Base-by-base conservation (phyloP, 352 stramenopile genomes). In the Globisporangium lucens region DNA sequence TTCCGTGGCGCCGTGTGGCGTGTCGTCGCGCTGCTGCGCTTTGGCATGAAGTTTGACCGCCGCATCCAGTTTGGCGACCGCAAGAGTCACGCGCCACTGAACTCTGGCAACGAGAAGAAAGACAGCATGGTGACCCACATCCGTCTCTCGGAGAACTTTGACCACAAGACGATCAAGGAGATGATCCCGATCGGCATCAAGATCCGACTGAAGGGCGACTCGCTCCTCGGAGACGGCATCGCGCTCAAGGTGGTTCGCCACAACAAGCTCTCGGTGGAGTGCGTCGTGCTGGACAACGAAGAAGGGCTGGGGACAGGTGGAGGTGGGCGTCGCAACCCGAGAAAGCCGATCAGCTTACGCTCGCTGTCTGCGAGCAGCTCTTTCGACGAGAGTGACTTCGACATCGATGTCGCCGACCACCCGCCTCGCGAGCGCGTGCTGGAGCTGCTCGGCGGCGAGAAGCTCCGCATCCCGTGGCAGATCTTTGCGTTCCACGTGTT, bases 91-190 rank as follows among this genome's bases (percentile, higher is more conserved):
- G 51, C 74, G 17, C 68, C 77, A 51, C 57, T 63, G 10, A 33
- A 63, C 17, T n/a, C 27, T 1, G 60, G 76, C 64, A 65, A 69
- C 4, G 73, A 68, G 22, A 61, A 84, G 6, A 75, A 83, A 36
- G 79, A 87, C 15, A 69, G 77, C 30, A 69, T 87, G 17, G 80
- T 89, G 0, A 90, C 87, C 29, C 86, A 93, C 60, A 96, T 96
- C 52, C 83, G 83, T 1, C 64, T 96, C 33, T 96, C 87, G 2
- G 87, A 96, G 69, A 94, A 96, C 65, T 96, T 96, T 67, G 87
- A 96, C 63, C 88, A 96, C 82, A 91, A 93, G 68, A 92, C 85
- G 8, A 96, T 96, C 69, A 96, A 96, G 63, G 87, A 91, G 59
- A 93, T 96, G 83, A 90, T 96, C 61, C 88, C 88, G 3, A 93